Base-by-base conservation (phyloP, 352 stramenopile species). In the Aphanomyces euteiches region DNA sequence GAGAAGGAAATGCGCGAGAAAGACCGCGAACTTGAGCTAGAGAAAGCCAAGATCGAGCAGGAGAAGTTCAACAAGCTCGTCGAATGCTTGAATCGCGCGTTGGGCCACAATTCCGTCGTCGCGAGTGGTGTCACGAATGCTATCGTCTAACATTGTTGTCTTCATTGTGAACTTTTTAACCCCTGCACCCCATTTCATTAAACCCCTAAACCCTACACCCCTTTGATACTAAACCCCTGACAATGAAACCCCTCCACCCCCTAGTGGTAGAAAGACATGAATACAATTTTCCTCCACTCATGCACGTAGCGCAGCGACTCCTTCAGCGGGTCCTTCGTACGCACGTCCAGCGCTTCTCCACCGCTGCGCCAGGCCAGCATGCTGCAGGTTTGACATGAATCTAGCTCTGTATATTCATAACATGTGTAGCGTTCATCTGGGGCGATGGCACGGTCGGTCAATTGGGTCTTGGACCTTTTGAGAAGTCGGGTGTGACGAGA, bases 401-500 rank as follows among this genome's bases (percentile, higher is more conserved):
- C 50, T 58, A n/a, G 8, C n/a, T 21, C n/a, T 58, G 19, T 41
- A 40, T 37, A 45, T 19, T 19, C 54, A 15, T 58, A 36, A 15
- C 56, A 8, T 34, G 5, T 41, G n/a, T 67, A 74, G 69, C 74
- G 28, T 76, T 80, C 38, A 69, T 69, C 19, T 97, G 90, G 90
- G 90, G 90, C 61, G 90, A 83, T 47, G 90, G 90, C 7, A 92
- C 83, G 6, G 73, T 95, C 28, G 90, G 90, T 3, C 89, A 97
- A 73, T 72, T 97, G 47, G 90, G 88, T 12, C 85, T 95, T 60
- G 82, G 84, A 1, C 61, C 78, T 5, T 82, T 97, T 53, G 77
- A 93, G 65, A 94, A 93, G 75, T 82, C 81, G 7, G 90, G 88
- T n/a, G 87, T 97, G 45, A 83, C 85, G 67, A 91, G 79, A 65